A percentile compares a stretch with the other conserved stretches of the same genome.
phyloP scores from a whole-genome alignment of 2,329 filamentous ascomycete species.

The Geosmithia flava region DNA sequence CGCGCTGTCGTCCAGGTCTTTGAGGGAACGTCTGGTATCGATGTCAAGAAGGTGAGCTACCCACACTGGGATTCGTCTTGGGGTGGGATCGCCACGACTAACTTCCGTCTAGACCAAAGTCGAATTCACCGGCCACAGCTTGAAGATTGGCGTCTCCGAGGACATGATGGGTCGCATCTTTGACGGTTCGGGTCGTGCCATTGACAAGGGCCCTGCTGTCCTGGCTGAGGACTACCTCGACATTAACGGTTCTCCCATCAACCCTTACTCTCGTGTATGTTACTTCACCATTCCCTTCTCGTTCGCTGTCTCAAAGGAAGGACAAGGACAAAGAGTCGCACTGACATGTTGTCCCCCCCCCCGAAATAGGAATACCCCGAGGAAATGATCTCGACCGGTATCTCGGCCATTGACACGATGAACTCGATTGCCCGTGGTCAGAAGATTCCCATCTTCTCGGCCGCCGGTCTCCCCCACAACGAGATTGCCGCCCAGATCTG shows the following conservation, averaged over 20 bases:
- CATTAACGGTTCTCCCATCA: conserved; percentile 98
- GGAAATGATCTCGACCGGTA: conserved; percentile 99
- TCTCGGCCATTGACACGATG: conserved; percentile 98
- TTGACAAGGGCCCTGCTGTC: conserved; percentile 98
- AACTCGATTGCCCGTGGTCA: conserved; percentile 95
- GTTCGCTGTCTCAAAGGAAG: not conserved
- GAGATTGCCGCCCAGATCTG: conserved; percentile 99
- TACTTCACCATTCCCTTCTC: conserved; percentile 13
- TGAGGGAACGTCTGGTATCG: conserved; percentile 91
- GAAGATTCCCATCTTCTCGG: conserved; percentile 99
- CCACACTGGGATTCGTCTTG: not conserved
- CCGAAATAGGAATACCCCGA: conserved; percentile 76
- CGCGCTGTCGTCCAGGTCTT: conserved; percentile 97
- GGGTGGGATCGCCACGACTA: conserved; percentile 10
- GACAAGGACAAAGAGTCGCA: not conserved
- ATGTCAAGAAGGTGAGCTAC: conserved; percentile 84
- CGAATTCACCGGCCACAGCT: conserved; percentile 90
- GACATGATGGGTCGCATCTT: conserved; percentile 99
- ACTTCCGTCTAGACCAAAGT: conserved; percentile 65
- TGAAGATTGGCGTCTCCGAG: conserved; percentile 98
- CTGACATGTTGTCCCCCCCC: too few relatives aligned
- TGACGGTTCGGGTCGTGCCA: conserved; percentile 92
- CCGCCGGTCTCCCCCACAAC: conserved; percentile 95
- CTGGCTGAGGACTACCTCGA: conserved; percentile 96
- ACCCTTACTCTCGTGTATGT: conserved; percentile 94